These are phyloP conservation scores for Cytospora paraplurivora DNA, from an alignment of 2,329 filamentous ascomycete genomes.

Conservation along the genomic window DNA sequence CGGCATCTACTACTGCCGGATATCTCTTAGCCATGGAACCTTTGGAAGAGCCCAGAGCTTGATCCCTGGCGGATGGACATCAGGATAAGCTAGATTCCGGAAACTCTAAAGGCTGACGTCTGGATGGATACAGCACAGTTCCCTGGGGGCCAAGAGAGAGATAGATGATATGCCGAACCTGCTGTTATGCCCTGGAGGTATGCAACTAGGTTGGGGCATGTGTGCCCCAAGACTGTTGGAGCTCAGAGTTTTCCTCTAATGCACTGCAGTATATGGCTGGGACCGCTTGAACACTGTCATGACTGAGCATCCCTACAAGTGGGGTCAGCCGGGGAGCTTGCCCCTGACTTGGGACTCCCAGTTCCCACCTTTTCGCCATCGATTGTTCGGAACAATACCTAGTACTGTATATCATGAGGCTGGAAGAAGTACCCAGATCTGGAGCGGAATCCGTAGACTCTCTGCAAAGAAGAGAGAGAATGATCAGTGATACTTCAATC, in stretches of 20 bases:
- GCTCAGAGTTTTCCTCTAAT: slow-evolving; percentile 1
- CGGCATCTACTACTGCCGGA: background rate
- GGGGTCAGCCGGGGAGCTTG: background rate
- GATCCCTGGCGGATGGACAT: background rate
- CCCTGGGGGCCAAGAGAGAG: background rate
- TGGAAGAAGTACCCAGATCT: background rate
- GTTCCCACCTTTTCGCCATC: background rate
- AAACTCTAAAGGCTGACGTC: background rate
- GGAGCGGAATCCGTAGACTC: background rate
- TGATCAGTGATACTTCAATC: too few relatives aligned
- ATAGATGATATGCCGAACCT: background rate
- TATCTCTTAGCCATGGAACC: background rate
- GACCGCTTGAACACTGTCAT: background rate
- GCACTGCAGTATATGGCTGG: background rate
- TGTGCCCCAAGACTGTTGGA: background rate
- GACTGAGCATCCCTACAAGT: background rate
- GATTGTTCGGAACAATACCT: background rate
- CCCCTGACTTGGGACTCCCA: background rate
- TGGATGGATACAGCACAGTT: background rate
- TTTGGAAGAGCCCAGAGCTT: background rate
- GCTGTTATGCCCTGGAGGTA: background rate
- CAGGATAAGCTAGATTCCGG: background rate
- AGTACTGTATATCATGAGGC: background rate
- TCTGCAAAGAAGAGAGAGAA: too few relatives aligned
- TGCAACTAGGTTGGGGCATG: background rate